Conservation (phyloP, 1,139 yeast species). For the Hanseniaspora uvarum region DNA sequence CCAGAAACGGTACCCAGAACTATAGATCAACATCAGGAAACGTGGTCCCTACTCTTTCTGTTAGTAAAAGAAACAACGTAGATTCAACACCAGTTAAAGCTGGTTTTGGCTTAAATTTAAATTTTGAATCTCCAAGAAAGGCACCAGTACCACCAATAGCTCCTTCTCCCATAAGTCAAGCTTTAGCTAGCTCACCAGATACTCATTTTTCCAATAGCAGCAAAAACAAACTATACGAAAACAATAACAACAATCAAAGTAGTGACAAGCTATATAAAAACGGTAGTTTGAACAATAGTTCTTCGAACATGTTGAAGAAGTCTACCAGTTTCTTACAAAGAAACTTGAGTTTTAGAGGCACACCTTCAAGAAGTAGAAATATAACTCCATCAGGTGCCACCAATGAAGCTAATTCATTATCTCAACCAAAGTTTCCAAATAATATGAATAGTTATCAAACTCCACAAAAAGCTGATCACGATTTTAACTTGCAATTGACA, state of each 20-base stretch:
- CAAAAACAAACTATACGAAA: conserved; percentile 24
- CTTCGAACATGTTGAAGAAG: conserved; percentile 21
- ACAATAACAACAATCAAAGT: conserved; percentile 18
- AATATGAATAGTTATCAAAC: not conserved
- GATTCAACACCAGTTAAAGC: not conserved
- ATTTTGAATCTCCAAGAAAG: conserved; percentile 51
- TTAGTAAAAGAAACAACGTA: not conserved
- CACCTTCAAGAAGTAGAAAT: conserved; percentile 3
- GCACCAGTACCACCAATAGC: conserved; percentile 52
- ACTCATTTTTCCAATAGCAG: conserved; percentile 16
- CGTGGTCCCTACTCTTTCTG: not conserved
- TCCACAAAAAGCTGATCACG: not conserved
- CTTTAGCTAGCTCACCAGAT: conserved; percentile 29
- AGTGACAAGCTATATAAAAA: conserved; percentile 25
- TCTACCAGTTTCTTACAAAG: conserved; percentile 15
- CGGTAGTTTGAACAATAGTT: conserved; percentile 29
- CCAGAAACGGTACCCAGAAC: conserved; percentile 11
- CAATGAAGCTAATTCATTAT: not conserved
- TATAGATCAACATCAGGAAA: conserved; percentile 4
- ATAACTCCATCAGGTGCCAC: not conserved
- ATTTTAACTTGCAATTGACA: not conserved
- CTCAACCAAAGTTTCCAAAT: not conserved
- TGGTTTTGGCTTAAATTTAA: not conserved
- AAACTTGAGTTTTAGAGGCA: conserved; percentile 12
- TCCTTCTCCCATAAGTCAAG: conserved; percentile 36